phyloP scores from a whole-genome alignment of 2,329 filamentous ascomycete genomes.

The Aaosphaeria pasadenensis region DNA sequence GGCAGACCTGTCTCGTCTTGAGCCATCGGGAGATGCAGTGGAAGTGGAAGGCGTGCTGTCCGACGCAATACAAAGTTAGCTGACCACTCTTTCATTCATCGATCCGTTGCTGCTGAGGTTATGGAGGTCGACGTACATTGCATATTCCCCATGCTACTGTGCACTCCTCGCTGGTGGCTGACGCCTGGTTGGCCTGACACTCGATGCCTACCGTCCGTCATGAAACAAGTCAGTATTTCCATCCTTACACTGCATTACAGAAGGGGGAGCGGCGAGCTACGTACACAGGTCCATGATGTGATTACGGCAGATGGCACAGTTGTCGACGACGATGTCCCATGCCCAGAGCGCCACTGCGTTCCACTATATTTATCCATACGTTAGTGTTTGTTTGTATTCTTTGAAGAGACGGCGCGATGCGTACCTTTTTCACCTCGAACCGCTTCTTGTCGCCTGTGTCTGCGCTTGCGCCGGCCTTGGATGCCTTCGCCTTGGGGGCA shows the following conservation, averaged over 20 bases:
- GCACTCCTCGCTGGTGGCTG: slow-evolving; percentile 94
- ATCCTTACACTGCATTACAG: not conserved
- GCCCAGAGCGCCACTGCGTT: slow-evolving; percentile 98
- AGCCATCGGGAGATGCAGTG: slow-evolving; percentile 99
- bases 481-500: slow-evolving; percentile 56
- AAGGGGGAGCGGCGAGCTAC: slow-evolving; percentile 19
- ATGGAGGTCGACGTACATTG: slow-evolving; percentile 65
- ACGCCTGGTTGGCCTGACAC: slow-evolving; percentile 97
- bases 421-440: slow-evolving; percentile 98
- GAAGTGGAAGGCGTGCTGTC: slow-evolving; percentile 96
- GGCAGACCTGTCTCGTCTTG: slow-evolving; percentile 98
- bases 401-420: slow-evolving; percentile 7
- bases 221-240: slow-evolving; percentile 7
- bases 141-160: slow-evolving; percentile 99
- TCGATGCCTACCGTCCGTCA: slow-evolving; percentile 68
- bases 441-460: slow-evolving; percentile 74
- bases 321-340: slow-evolving; percentile 99
- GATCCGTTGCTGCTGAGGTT: no score
- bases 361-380: slow-evolving; percentile 61
- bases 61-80: not conserved
- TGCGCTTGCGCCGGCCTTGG: slow-evolving; percentile 52
- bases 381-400: slow-evolving; percentile 41
- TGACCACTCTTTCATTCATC: not conserved
- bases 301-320: slow-evolving; percentile 98
- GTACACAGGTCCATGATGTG: slow-evolving; percentile 99